Base-by-base conservation (phyloP, 2,329 filamentous ascomycete genomes). In the Colletotrichum ledebouriae region DNA sequence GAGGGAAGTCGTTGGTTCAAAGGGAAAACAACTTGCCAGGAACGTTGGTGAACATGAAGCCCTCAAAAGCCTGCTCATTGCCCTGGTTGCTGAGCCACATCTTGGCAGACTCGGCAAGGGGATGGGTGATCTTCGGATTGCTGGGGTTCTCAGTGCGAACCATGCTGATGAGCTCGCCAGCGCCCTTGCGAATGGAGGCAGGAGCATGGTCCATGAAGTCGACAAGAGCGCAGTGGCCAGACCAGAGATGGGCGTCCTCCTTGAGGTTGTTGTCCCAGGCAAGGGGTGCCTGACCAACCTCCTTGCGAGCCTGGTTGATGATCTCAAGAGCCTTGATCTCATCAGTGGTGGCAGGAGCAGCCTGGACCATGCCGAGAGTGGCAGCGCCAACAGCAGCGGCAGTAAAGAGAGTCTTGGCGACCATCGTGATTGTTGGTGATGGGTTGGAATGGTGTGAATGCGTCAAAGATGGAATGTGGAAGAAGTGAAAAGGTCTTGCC, bases 91-190 rank as follows among this genome's bases (percentile, higher is more conserved):
- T 44, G 17, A 65, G 63, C 63, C 63, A 65, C 7, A 33, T 37
- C 39, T 55, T 53, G 47, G 29, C 39, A 3, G 63, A 34, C 20
- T 53, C 47, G 2, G 15, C 6, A 13, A 65, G 22, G 22, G 63
- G 57, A 10, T 41, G 20, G 13, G 46, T 17, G 17, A 60, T 34
- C 6, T 37, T 34, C 2, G 12, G 13, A 7, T 22, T 15, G 13
- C 33, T 20, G 12, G 3, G 25, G 1, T 52, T 37, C 13, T 39
- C 10, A 12, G 56, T 22, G 17, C 39, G 47, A 47, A 65, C 53
- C 46, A 61, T 15, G 7, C 46, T 59, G 7, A 65, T 10, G 10
- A 61, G 39, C 39, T 65, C 63, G 1, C 57, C 63, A 13, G 63
- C 57, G 4, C 47, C 63, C 3, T 65, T 60, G 47, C 63, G 63